Evolutionary conservation across 129 eudicot species (phyloP), one percentile per base, ranked within the genome.

Genomic region (Glebionis coronaria): DNA sequence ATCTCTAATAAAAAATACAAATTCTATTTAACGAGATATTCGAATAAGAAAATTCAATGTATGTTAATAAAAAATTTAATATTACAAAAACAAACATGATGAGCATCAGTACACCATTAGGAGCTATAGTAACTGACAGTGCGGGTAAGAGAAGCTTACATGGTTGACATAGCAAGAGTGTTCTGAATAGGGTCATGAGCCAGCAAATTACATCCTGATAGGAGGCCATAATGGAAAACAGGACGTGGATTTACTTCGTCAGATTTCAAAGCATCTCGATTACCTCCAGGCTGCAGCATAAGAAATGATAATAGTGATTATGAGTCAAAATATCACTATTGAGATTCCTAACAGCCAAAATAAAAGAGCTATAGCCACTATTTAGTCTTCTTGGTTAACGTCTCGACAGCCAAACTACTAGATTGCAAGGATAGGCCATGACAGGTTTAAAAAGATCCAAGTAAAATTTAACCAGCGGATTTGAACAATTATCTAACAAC

Each of bases 151-250:
- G 63, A 68, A 63, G 63, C 87, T 69, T 76, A 94, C 99, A 68
- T 82, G 16, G 97, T 90, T 19, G 99, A 78, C 25, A 94, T 78
- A 14, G 97, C 97, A 57, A 94, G 81, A 73, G 87, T 94, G 78
- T 78, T 88, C 69, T 94, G 97, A 70, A 81, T 66, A 52, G 94
- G 81, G 69, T 94, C 88, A 71, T 86, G 72, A 44, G 97, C 93
- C 76, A 90, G 61, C 67, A 81, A 68, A 46, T 65, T 51, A 71
- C 90, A 79, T 65, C 87, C 92, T 68, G 95, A 78, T 53, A 97
- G 99, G 35, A 90, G 74, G 56, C 99, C 99, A 78, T 94, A 82
- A 63, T 94, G 97, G 77, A 87, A 94, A 82, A 80, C 81, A 67
- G 79, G 49, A 44, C 80, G 93, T 61, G 97, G 97, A 67, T 81